These are phyloP conservation scores for Phytophthora palmivora DNA, from an alignment of 352 stramenopile genomes.

Conservation along the genomic window DNA sequence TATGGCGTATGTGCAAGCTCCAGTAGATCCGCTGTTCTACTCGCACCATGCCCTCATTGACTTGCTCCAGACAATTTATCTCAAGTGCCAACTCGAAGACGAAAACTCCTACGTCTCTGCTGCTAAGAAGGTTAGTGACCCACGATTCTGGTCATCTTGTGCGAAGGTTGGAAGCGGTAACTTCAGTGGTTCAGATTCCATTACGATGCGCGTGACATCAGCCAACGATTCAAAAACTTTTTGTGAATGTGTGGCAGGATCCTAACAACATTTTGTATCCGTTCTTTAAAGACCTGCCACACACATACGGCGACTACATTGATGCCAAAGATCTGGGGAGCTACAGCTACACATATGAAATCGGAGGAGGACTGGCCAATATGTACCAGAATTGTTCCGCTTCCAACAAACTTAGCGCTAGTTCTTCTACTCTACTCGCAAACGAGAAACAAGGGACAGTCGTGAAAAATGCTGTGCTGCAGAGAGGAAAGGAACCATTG, in stretches of 20 bases:
- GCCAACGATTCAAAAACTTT: conserved; percentile 23
- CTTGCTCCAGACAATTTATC: background rate
- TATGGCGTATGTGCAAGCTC: conserved; percentile 54
- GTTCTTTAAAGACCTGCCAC: conserved; percentile 69
- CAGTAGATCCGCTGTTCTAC: conserved; percentile 60
- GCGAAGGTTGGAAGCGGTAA: conserved; percentile 19
- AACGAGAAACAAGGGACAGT: conserved; percentile 3
- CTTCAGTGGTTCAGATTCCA: conserved; percentile 37
- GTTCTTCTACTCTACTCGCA: conserved; percentile 2
- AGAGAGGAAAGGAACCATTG: conserved; percentile 3
- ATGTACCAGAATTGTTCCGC: conserved; percentile 58
- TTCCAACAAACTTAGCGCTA: conserved; percentile 40
- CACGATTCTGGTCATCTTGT: conserved; percentile 44
- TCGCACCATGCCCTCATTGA: conserved; percentile 58
- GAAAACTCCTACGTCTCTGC: conserved; percentile 28
- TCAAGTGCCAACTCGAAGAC: conserved; percentile 55
- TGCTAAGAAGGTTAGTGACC: conserved; percentile 39
- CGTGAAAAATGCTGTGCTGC: background rate
- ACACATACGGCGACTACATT: conserved; percentile 44
- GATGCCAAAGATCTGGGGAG: conserved; percentile 55
- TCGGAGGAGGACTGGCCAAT: conserved; percentile 48
- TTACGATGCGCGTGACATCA: conserved; percentile 36
- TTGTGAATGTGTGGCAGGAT: conserved; percentile 43
- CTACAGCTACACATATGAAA: conserved; percentile 68
- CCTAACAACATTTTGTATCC: conserved; percentile 51